These are phyloP conservation scores for Huntiella abstrusa DNA, from an alignment of 2,329 filamentous ascomycete species.

Conservation along the genomic window DNA sequence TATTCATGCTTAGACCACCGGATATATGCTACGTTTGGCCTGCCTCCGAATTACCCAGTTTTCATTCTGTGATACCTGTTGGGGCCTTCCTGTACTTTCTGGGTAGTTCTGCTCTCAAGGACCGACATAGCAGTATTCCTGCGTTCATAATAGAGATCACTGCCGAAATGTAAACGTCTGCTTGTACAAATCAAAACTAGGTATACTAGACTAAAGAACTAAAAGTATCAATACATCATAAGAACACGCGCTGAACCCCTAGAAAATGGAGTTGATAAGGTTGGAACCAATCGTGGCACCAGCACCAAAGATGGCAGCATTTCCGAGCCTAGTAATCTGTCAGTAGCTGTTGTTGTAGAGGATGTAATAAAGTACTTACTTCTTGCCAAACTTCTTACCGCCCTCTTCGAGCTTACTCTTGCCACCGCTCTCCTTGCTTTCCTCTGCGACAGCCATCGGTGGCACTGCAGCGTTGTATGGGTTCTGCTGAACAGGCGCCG, in stretches of 20 bases:
- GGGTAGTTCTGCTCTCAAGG: too few species aligned
- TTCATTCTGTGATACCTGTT: too few species aligned
- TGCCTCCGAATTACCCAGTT: too few species aligned
- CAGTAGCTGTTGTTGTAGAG: constrained; percentile 2
- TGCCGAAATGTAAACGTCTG: too few species aligned
- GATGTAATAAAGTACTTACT: constrained; percentile 21
- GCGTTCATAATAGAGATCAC: too few species aligned
- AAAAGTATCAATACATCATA: not conserved
- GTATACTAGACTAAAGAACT: too few species aligned
- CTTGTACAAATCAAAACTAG: too few species aligned
- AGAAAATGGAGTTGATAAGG: constrained; percentile 82
- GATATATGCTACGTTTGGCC: too few species aligned
- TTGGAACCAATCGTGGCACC: constrained; percentile 81
- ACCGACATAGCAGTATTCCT: too few species aligned
- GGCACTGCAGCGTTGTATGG: constrained; percentile 55
- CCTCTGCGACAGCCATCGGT: constrained; percentile 51
- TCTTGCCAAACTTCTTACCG: constrained; percentile 94
- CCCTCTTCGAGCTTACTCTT: constrained; percentile 45
- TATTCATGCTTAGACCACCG: too few species aligned
- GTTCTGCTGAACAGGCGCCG: constrained; percentile 19
- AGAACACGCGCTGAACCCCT: constrained; percentile 16
- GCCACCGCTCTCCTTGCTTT: constrained; percentile 27
- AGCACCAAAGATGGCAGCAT: constrained; percentile 72
- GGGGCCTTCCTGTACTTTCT: too few species aligned
- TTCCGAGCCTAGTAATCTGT: constrained; percentile 30